Conservation (phyloP, 805 yeast species). For the Wickerhamiella sergipiensis region DNA sequence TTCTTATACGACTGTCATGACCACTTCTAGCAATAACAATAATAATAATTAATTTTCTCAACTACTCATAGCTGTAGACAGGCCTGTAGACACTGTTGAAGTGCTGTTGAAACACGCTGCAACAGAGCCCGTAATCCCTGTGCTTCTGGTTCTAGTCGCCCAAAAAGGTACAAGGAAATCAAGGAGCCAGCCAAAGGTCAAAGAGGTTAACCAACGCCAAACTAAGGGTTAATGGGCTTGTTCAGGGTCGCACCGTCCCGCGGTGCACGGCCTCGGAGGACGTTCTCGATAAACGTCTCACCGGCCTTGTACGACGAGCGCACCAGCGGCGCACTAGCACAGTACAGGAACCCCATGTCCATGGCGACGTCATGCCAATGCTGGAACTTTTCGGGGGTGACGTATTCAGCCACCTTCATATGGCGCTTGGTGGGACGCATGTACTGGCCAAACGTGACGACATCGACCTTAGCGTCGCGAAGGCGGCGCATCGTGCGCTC, state of each 20-base stretch:
- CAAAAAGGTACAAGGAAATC: too few species aligned
- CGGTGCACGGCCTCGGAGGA: constrained; percentile 30
- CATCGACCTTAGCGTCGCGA: constrained; percentile 69
- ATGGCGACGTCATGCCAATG: constrained; percentile 78
- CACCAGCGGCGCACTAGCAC: constrained; percentile 95
- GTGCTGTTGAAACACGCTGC: too few species aligned
- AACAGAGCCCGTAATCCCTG: too few species aligned
- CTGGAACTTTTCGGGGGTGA: constrained; percentile 87
- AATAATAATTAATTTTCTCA: neutral
- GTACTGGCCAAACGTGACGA: constrained; percentile 96
- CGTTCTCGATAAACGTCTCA: constrained; percentile 91
- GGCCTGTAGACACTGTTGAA: too few species aligned
- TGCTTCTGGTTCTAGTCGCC: too few species aligned
- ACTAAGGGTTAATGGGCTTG: neutral
- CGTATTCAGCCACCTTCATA: constrained; percentile 93
- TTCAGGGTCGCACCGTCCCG: neutral
- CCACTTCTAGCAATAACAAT: neutral
- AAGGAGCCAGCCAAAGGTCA: too few species aligned
- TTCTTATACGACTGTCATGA: neutral
- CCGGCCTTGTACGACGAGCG: constrained; percentile 97
- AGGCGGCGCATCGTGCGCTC: constrained; percentile 62
- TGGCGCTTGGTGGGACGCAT: constrained; percentile 99
- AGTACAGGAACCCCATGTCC: constrained; percentile 84
- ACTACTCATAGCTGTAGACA: too few species aligned
- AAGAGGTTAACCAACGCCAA: too few species aligned